Percentiles rank a stretch among this genome's conserved stretches.
These are phyloP conservation scores for Erigeron philadelphicus DNA, from an alignment of 140 eudicot genomes.

Conservation along the genomic window DNA sequence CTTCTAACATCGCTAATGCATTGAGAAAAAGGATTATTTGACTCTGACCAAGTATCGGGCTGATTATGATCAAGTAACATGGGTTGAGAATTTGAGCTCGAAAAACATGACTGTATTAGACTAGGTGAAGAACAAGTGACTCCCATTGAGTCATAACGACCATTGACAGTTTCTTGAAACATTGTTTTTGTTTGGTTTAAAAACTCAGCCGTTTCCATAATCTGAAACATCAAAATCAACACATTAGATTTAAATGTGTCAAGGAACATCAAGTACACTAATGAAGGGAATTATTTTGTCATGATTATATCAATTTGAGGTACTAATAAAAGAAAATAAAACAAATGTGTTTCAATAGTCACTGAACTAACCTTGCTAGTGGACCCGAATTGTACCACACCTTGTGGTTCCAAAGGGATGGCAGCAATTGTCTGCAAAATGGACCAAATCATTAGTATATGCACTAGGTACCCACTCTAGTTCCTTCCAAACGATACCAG, in stretches of 20 bases:
- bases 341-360: background rate
- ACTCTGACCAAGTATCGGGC: no score
- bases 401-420: slow-evolving; percentile 58
- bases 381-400: slow-evolving; percentile 76
- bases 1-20: no score
- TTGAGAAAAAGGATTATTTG: no score
- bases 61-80: no score
- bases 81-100: no score
- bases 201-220: slow-evolving; percentile 42
- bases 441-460: slow-evolving; percentile 12
- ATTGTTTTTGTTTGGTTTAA: slow-evolving; percentile 40
- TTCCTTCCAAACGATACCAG: background rate
- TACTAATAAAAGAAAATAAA: background rate
- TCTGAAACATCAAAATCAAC: slow-evolving; percentile 33
- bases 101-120: no score
- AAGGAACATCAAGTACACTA: background rate
- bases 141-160: background rate
- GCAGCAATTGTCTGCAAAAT: slow-evolving; percentile 65
- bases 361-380: slow-evolving; percentile 44
- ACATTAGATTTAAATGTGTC: background rate
- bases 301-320: background rate
- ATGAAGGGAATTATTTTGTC: background rate
- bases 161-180: slow-evolving; percentile 34
- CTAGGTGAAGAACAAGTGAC: no score
- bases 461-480: slow-evolving; percentile 20